These are phyloP conservation scores for Pseudocercospora fijiensis DNA, from an alignment of 2,329 filamentous ascomycete genomes.

Conservation along the genomic window DNA sequence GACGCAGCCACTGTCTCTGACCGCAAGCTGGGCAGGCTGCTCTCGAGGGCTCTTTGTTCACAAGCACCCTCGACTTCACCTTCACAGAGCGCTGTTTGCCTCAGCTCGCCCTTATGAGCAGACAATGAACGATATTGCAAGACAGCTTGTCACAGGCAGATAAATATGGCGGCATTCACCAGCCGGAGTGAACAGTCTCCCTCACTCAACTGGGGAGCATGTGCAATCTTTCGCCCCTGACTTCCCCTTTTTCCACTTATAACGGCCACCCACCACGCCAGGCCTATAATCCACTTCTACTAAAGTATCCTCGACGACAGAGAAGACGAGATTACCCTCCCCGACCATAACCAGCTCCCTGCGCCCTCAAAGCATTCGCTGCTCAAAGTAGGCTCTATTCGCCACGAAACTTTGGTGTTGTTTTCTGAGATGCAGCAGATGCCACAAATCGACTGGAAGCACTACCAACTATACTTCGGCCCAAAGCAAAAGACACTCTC, in stretches of 20 bases:
- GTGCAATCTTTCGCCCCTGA: background rate
- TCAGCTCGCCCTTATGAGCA: background rate
- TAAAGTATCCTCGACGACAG: background rate
- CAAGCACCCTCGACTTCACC: background rate
- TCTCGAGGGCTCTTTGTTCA: background rate
- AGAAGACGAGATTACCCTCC: background rate
- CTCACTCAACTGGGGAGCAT: background rate
- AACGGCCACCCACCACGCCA: background rate
- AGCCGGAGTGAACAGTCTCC: background rate
- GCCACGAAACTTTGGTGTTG: background rate
- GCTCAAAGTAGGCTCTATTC: background rate
- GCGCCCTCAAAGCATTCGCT: background rate
- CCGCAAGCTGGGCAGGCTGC: background rate
- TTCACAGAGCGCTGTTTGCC: background rate
- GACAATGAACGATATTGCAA: background rate
- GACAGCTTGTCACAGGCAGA: background rate
- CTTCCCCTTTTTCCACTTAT: background rate
- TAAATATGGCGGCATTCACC: constrained; percentile 1
- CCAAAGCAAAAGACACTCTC: background rate
- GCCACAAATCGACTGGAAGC: background rate
- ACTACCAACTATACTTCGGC: constrained; percentile 1
- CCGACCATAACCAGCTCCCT: background rate
- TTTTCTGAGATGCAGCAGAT: background rate
- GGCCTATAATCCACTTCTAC: background rate
- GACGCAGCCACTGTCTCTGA: background rate